phyloP scores from a whole-genome alignment of 345 rosid genomes.

The Citrus glauca region DNA sequence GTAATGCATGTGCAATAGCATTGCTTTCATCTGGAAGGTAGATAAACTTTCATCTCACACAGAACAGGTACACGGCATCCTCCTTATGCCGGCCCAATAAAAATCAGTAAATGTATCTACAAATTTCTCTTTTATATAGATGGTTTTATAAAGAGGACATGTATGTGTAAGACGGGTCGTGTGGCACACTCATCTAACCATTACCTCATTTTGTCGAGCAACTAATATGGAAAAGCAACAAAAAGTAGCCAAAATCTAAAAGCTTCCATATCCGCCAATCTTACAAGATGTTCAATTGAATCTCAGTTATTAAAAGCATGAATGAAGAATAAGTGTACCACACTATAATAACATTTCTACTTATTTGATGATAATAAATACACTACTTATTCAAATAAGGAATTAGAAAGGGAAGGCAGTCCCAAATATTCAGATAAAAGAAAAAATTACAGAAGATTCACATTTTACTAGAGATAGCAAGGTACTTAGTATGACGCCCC shows the following conservation, averaged over 20 bases:
- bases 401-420: background rate
- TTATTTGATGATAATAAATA: background rate
- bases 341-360: background rate
- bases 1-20: no score
- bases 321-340: background rate
- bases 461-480: constrained; percentile 45
- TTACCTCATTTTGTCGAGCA: background rate
- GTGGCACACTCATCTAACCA: no score
- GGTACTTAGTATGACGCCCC: constrained; percentile 93
- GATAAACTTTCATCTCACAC: no score
- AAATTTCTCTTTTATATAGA: background rate
- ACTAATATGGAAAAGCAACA: no score
- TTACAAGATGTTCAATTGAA: background rate
- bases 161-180: background rate
- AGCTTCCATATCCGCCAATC: background rate
- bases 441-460: constrained; percentile 18
- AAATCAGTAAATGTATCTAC: background rate
- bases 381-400: background rate
- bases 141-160: background rate
- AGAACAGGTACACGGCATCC: background rate
- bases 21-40: no score
- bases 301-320: background rate
- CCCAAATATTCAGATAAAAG: background rate
- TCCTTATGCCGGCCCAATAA: background rate
- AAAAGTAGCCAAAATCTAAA: background rate